Evolutionary conservation across 2,329 filamentous ascomycete genomes (phyloP).

Genomic region (Lomentospora prolificans): DNA sequence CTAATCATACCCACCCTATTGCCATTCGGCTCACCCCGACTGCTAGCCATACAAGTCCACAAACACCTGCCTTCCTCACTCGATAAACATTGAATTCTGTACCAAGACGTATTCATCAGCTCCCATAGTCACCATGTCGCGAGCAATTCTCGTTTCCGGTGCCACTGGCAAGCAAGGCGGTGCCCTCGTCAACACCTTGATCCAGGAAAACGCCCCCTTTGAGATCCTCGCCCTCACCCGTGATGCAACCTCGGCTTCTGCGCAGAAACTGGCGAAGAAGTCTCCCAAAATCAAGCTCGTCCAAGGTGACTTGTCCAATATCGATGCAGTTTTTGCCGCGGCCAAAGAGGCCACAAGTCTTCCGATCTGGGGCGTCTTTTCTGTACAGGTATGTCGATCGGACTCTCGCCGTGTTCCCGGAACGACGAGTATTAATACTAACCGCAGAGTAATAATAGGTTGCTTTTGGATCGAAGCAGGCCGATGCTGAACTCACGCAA

Average conservation of each 20-base stretch:
- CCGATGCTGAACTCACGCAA: constrained; percentile 8
- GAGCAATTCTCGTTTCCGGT: constrained; percentile 23
- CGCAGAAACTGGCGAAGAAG: constrained; percentile 34
- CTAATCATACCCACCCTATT: too few species aligned
- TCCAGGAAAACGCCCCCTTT: constrained; percentile 24
- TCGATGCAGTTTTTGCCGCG: constrained; percentile 36
- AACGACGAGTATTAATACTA: neutral
- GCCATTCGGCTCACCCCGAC: too few species aligned
- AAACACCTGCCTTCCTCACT: too few species aligned
- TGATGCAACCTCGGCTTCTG: constrained; percentile 37
- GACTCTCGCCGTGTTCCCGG: neutral
- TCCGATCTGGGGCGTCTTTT: constrained; percentile 50
- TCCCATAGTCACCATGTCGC: too few species aligned
- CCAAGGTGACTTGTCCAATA: constrained; percentile 45
- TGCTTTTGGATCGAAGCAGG: constrained; percentile 1
- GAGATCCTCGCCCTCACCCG: constrained; percentile 52
- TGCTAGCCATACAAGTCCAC: too few species aligned
- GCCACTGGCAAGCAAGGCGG: constrained; percentile 29
- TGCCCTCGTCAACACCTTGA: constrained; percentile 21
- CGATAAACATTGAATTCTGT: too few species aligned
- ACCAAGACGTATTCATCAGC: too few species aligned
- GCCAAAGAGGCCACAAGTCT: constrained; percentile 18
- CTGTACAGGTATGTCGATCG: constrained; percentile 37
- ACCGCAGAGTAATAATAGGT: constrained; percentile 3
- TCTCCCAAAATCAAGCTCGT: constrained; percentile 42